These are phyloP conservation scores for Brassica incana DNA, from an alignment of 345 rosid genomes.

Conservation along the genomic window DNA sequence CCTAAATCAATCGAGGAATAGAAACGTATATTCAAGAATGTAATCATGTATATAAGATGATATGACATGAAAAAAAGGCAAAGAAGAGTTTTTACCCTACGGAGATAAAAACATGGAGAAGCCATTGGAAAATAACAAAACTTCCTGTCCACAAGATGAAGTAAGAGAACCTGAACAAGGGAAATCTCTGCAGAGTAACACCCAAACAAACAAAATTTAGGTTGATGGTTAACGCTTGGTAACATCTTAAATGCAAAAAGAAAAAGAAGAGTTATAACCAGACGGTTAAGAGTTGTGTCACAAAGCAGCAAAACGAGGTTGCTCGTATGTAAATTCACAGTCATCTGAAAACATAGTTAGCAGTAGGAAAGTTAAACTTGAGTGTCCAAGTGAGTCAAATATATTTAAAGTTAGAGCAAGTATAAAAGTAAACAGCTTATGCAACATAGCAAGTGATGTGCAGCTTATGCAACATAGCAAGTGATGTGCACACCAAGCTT, in stretches of 20 bases:
- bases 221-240: background rate
- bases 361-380: background rate
- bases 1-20: constrained; percentile 36
- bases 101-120: constrained; percentile 49
- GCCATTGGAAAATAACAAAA: constrained; percentile 66
- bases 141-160: constrained; percentile 61
- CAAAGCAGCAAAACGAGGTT: too few relatives aligned
- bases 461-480: background rate
- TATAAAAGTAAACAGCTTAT: background rate
- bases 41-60: background rate
- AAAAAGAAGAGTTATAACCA: constrained; percentile 41
- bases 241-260: background rate
- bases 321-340: constrained; percentile 62
- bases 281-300: constrained; percentile 53
- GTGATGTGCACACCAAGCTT: background rate
- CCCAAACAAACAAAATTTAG: background rate
- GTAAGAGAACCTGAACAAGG: constrained; percentile 66
- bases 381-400: background rate
- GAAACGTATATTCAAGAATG: constrained; percentile 9
- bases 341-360: constrained; percentile 47
- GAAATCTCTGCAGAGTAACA: constrained; percentile 52
- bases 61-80: background rate
- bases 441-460: background rate
- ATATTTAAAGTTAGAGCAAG: background rate
- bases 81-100: constrained; percentile 40